Percentiles rank a stretch among this genome's conserved stretches.
Evolutionary conservation across 2,329 filamentous ascomycete genomes (phyloP).

Genomic region (Hymenoscyphus fraxineus): DNA sequence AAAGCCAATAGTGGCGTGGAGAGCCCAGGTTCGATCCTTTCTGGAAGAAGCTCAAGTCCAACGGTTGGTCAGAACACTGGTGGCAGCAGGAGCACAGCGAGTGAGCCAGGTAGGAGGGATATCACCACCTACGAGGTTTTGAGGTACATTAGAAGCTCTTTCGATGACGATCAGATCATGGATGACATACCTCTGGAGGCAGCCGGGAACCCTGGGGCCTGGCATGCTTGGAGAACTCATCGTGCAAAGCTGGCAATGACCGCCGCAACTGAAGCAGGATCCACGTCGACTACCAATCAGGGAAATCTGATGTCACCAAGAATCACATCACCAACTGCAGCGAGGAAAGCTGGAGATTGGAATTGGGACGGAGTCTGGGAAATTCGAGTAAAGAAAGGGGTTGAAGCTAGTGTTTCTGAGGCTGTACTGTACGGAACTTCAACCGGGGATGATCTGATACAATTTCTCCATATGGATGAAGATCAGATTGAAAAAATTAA

Average conservation of each 20-base stretch:
- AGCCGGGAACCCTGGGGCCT: conserved; percentile 85
- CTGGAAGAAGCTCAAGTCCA: conserved; percentile 23
- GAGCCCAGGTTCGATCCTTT: conserved; percentile 18
- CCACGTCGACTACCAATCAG: conserved; percentile 14
- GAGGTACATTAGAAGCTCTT: conserved; percentile 76
- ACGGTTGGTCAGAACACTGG: conserved; percentile 16
- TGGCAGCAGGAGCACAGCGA: conserved; percentile 14
- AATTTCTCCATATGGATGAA: conserved; percentile 62
- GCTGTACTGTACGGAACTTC: conserved; percentile 69
- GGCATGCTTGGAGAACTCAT: conserved; percentile 86
- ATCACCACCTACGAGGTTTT: conserved; percentile 64
- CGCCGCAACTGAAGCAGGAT: conserved; percentile 14
- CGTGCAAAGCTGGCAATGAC: conserved; percentile 48
- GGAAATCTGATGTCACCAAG: conserved; percentile 23
- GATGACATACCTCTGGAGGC: conserved; percentile 77
- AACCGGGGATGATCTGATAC: conserved; percentile 66
- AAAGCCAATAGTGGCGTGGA: conserved; percentile 20
- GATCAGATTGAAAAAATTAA: conserved; percentile 55
- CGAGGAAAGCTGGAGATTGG: conserved; percentile 74
- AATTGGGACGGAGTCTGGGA: conserved; percentile 99
- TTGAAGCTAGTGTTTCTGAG: conserved; percentile 75
- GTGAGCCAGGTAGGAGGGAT: conserved; percentile 13
- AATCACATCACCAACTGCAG: conserved; percentile 18
- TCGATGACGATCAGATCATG: conserved; percentile 72
- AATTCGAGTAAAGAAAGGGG: conserved; percentile 75